Evolutionary conservation across 441 rosid genomes (phyloP), one percentile per base, ranked within the genome.

Genomic region (Macaranga tanarius): DNA sequence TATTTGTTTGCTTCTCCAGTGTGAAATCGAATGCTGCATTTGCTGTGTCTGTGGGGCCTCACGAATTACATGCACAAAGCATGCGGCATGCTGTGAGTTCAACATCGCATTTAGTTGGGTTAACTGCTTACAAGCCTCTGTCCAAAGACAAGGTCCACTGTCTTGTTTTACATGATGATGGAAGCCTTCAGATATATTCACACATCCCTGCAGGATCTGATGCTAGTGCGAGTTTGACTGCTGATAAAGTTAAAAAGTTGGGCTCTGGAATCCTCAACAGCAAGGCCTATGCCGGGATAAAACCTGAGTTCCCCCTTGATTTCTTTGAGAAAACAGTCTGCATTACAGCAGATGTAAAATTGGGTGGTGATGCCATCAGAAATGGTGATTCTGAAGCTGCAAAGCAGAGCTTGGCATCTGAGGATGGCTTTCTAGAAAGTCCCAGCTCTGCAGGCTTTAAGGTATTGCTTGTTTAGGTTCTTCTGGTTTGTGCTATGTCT

Each of bases 171-270:
- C 92, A 95, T 84, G 99, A 97, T 76, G 99, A 95, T 84, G 99
- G 99, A 72, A 97, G 99, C 86, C 97, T 97, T 81, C 99, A 95
- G 79, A 97, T 97, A 86, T 95, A 95, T 83, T 87, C 92, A 60
- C 88, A 91, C 79, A 84, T 81, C 77, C 89, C 92, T 22, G 68
- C 75, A 58, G 99, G 92, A 81, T 79, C 79, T 81, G 98, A 95
- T 86, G 73, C 83, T 70, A 79, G 80, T 79, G 82, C 89, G 73
- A 88, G 82, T 90, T 88, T 85, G 69, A 80, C 91, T 44, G 88
- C 91, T 62, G 98, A 97, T 82, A 95, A 89, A 75, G 95, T 97
- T 48, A 91, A 95, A 77, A 95, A 89, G 73, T 81, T 97, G 83
- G 96, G 99, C 72, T 82, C 95, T 77, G 93, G 91, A 79, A 95